Base-by-base conservation (phyloP, 2,329 filamentous ascomycete species). In the Colletotrichum chlorophyti region DNA sequence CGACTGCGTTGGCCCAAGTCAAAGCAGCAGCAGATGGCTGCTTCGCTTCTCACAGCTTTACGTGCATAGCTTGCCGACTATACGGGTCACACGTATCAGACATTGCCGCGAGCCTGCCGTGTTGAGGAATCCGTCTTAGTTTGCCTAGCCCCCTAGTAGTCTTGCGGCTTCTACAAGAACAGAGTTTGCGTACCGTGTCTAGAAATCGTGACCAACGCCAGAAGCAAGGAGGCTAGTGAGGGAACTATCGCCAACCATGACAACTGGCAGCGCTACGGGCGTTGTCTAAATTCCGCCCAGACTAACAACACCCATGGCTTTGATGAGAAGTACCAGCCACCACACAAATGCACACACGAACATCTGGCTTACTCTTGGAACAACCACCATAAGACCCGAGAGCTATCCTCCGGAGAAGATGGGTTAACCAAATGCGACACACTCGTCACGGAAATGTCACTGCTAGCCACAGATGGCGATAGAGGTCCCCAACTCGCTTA, bases 231-330 rank as follows among this genome's bases (percentile, higher is more conserved):
- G 24, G 37, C n/a, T 17, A 12, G 24, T n/a, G 3, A 21, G 19
- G 43, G 37, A 27, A 45, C 26, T 35, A 1, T 29, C 5, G 3
- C 11, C 12, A 19, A 21, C 43, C 31, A 32, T 50, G 57, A 60
- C 57, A 60, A 60, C 52, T 60, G 57, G 57, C 57, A 57, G 15
- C 43, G 38, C 52, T 50, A 55, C 34, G 38, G 26, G n/a, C 12
- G 2, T 11, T 8, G 17, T 29, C 27, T 48, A 19, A 21, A 23
- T n/a, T 48, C 29, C 14, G n/a, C 35, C 45, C 45, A 21, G 32
- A n/a, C n/a, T 45, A 50, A 41, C 7, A 35, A 14, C 9, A 43
- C 15, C n/a, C 8, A 14, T 57, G 40, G 51, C 40, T 26, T 38
- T 46, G 57, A 50, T 49, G 52, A 15, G 38, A 45, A 21, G 38